phyloP scores from a whole-genome alignment of 768 basidiomycete species.

The Phlebiopsis flavidoalba region DNA sequence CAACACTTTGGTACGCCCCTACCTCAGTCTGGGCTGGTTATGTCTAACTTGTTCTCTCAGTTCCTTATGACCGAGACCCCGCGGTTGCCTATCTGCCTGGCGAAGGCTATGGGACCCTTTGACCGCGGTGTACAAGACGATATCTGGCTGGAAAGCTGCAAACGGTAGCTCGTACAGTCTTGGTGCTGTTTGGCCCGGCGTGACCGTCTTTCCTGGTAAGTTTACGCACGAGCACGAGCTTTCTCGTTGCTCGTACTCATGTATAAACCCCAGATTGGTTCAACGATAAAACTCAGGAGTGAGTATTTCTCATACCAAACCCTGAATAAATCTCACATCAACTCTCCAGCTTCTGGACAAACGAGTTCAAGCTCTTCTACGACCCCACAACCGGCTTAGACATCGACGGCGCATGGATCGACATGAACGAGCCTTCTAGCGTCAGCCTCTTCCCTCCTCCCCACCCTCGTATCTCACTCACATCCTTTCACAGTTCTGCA shows the following conservation, averaged over 20 bases:
- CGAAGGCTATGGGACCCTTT: constrained; percentile 45
- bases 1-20: constrained; percentile 48
- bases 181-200: constrained; percentile 64
- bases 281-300: constrained; percentile 46
- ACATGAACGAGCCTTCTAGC: constrained; percentile 71
- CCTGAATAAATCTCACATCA: neutral
- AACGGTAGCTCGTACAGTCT: constrained; percentile 51
- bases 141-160: constrained; percentile 55
- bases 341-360: constrained; percentile 51
- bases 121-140: constrained; percentile 48
- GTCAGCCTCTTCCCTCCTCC: constrained; percentile 25
- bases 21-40: neutral
- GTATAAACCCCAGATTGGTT: constrained; percentile 48
- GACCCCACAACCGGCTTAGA: constrained; percentile 48
- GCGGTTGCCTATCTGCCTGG: constrained; percentile 52
- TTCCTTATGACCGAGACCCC: constrained; percentile 73
- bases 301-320: constrained; percentile 13
- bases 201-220: constrained; percentile 43
- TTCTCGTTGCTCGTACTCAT: neutral
- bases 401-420: constrained; percentile 72
- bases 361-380: constrained; percentile 56
- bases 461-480: neutral
- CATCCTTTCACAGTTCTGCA: constrained; percentile 47
- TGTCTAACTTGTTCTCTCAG: constrained; percentile 25
- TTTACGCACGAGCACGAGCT: neutral